Percentiles rank a stretch among this genome's conserved stretches.
These are phyloP conservation scores for Yamadazyma membranifaciens DNA, from an alignment of 1,139 yeast species.

Conservation along the genomic window DNA sequence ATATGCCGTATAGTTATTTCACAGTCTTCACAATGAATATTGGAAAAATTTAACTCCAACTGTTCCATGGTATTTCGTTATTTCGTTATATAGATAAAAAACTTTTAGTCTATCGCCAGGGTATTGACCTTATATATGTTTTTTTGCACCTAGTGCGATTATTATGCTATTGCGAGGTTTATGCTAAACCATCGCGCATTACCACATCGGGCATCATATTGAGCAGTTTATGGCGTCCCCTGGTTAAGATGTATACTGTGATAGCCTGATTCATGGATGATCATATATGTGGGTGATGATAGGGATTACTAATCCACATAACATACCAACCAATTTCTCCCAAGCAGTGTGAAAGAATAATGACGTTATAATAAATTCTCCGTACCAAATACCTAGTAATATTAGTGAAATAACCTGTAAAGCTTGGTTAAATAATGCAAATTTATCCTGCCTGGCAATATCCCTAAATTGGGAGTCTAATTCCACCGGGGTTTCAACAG, in stretches of 20 bases:
- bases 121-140: conserved; percentile 1
- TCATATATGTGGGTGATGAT: conserved; percentile 9
- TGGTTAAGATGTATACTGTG: too few species aligned
- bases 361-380: conserved; percentile 52
- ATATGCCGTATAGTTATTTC: conserved; percentile 30
- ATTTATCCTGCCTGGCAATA: too few species aligned
- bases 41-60: conserved; percentile 31
- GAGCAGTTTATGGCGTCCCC: too few species aligned
- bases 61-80: conserved; percentile 20
- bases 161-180: conserved; percentile 4
- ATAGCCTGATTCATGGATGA: not conserved
- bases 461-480: not conserved
- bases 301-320: conserved; percentile 46
- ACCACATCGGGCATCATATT: too few species aligned
- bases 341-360: conserved; percentile 59
- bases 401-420: conserved; percentile 9
- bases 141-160: conserved; percentile 1
- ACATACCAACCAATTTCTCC: conserved; percentile 55
- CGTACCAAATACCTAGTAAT: conserved; percentile 35
- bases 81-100: not conserved
- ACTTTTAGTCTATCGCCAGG: not conserved
- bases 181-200: too few species aligned
- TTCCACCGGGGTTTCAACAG: not conserved
- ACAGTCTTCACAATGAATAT: conserved; percentile 55
- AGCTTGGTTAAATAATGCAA: not conserved